Evolutionary conservation across 2,329 filamentous ascomycete genomes (phyloP).

Genomic region (Colletotrichum tamarilloi): DNA sequence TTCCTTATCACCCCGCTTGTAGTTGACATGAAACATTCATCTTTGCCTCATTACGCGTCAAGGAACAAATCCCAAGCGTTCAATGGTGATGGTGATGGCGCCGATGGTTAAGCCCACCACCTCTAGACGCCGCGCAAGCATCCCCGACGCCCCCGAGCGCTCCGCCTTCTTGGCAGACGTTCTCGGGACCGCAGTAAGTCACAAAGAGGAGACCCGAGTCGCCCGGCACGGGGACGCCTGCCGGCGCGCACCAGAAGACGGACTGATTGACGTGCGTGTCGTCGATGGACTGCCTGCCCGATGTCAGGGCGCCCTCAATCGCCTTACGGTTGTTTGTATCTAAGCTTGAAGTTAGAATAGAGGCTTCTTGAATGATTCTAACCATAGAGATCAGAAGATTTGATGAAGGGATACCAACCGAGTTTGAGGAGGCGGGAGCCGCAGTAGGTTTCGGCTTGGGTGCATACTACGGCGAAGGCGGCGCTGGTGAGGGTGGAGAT

Average conservation of each 20-base stretch:
- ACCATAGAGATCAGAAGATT: background rate
- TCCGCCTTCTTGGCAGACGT: conserved; percentile 18
- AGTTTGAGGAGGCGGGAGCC: conserved; percentile 25
- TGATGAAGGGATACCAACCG: background rate
- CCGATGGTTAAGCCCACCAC: background rate
- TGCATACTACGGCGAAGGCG: conserved; percentile 10
- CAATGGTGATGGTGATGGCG: background rate
- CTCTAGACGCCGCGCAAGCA: background rate
- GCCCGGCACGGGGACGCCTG: conserved; percentile 13
- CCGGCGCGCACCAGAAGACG: conserved; percentile 29
- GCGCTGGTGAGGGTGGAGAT: background rate
- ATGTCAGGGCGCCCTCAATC: conserved; percentile 3
- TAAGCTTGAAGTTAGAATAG: background rate
- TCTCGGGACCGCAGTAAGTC: conserved; percentile 24
- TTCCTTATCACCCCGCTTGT: background rate
- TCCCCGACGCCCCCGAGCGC: conserved; percentile 23
- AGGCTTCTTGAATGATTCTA: background rate
- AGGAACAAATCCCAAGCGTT: too few species aligned
- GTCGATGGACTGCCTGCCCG: conserved; percentile 21
- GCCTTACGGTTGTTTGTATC: conserved; percentile 7
- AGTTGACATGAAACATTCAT: background rate
- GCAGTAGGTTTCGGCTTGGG: conserved; percentile 21
- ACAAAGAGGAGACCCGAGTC: conserved; percentile 19
- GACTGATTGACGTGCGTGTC: conserved; percentile 18
- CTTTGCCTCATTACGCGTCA: background rate